These are phyloP conservation scores for Pseudomonodictys pantanalensis DNA, from an alignment of 495 filamentous ascomycete species.

Conservation along the genomic window DNA sequence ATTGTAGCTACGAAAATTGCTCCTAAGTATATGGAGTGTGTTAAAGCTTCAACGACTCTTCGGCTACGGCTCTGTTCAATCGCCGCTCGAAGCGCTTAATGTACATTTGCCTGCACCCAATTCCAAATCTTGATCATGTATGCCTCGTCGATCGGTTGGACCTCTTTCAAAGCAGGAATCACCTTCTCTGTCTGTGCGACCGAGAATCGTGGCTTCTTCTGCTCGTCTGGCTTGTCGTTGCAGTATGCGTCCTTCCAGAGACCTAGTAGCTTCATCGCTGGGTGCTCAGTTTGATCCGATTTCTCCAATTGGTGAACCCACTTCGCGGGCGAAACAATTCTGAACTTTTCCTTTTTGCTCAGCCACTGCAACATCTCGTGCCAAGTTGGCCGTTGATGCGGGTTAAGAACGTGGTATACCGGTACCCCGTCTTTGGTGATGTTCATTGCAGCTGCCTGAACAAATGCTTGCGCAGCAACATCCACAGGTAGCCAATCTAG, in stretches of 20 bases:
- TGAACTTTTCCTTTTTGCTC: constrained; percentile 36
- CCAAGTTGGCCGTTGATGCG: constrained; percentile 46
- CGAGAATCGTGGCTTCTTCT: constrained; percentile 35
- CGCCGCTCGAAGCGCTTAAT: background rate
- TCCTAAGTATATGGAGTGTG: too few relatives aligned
- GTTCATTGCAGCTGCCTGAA: constrained; percentile 42
- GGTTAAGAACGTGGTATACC: constrained; percentile 54
- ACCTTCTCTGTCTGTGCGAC: constrained; percentile 37
- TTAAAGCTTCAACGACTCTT: too few relatives aligned
- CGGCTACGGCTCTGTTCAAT: too few relatives aligned
- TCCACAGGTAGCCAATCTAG: constrained; percentile 60
- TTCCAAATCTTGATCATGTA: constrained; percentile 47
- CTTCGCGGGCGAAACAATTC: constrained; percentile 39
- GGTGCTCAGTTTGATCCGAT: constrained; percentile 35
- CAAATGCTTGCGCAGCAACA: constrained; percentile 50
- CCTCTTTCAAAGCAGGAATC: constrained; percentile 37
- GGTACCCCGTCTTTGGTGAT: background rate
- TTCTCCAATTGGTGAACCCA: constrained; percentile 48
- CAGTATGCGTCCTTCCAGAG: constrained; percentile 48
- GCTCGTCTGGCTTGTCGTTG: constrained; percentile 12
- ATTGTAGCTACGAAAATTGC: too few relatives aligned
- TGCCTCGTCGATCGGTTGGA: constrained; percentile 43
- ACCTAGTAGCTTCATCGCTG: constrained; percentile 46
- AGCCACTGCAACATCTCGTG: constrained; percentile 47
- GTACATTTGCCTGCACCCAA: constrained; percentile 41